These are phyloP conservation scores for Nakaseomyces kungkrabaensis DNA, from an alignment of 1,139 yeast genomes.

Conservation along the genomic window DNA sequence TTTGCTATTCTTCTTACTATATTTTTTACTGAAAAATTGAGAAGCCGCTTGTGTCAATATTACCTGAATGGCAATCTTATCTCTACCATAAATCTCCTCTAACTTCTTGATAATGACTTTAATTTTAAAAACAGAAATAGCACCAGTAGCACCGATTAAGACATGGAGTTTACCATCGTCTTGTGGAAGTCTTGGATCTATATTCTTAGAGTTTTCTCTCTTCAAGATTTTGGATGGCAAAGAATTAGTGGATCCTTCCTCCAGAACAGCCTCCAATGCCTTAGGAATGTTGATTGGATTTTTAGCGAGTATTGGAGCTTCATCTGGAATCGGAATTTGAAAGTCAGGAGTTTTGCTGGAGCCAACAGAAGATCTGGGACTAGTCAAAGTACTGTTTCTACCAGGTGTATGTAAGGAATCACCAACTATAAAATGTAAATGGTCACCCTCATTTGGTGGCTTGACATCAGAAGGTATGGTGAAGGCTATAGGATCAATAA, in stretches of 20 bases:
- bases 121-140: constrained; percentile 65
- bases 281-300: constrained; percentile 3
- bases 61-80: constrained; percentile 66
- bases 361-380: constrained; percentile 15
- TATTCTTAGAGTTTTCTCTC: constrained; percentile 41
- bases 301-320: constrained; percentile 2
- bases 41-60: constrained; percentile 76
- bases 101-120: constrained; percentile 64
- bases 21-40: constrained; percentile 50
- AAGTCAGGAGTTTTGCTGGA: neutral
- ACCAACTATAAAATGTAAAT: constrained; percentile 71
- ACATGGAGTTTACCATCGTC: constrained; percentile 85
- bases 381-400: constrained; percentile 31
- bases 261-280: constrained; percentile 10
- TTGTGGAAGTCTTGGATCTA: constrained; percentile 72
- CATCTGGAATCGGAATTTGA: constrained; percentile 6
- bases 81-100: constrained; percentile 61
- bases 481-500: constrained; percentile 1
- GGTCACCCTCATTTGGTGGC: constrained; percentile 38
- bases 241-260: constrained; percentile 5
- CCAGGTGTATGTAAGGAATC: constrained; percentile 45
- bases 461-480: neutral
- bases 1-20: constrained; percentile 7
- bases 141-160: constrained; percentile 81
- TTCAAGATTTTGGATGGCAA: constrained; percentile 14